phyloP scores from a whole-genome alignment of 106 monocot genomes.

The Dendrobium officinale region DNA sequence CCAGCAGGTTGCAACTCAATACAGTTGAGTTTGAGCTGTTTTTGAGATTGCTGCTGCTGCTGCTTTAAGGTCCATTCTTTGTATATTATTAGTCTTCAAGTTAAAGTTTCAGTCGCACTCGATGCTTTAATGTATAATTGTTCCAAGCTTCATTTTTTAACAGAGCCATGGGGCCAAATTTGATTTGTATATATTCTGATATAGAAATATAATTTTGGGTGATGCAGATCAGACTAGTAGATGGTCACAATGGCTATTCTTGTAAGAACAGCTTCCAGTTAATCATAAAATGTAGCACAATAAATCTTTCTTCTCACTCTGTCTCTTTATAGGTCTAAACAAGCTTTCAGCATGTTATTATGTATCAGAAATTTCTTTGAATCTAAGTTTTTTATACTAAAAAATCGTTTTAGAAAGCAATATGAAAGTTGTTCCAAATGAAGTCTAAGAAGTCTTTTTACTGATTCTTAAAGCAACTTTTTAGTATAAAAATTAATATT shows the following conservation, averaged over 20 bases:
- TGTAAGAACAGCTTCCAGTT: neutral
- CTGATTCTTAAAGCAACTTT: too few species aligned
- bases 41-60: neutral
- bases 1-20: neutral
- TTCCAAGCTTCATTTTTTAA: slow-evolving; percentile 1
- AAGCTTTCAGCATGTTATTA: too few species aligned
- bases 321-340: too few species aligned
- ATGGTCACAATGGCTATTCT: neutral
- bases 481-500: too few species aligned
- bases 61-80: slow-evolving; percentile 28
- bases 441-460: too few species aligned
- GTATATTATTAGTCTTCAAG: slow-evolving; percentile 30
- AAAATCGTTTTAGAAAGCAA: too few species aligned
- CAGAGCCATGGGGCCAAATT: neutral
- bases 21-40: slow-evolving; percentile 5
- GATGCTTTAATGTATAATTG: neutral
- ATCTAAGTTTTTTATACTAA: too few species aligned
- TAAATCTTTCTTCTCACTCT: too few species aligned
- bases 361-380: too few species aligned
- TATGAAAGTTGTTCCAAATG: too few species aligned
- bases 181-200: slow-evolving; percentile 7
- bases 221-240: neutral
- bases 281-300: too few species aligned
- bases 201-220: neutral
- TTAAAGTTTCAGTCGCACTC: neutral